phyloP scores from a whole-genome alignment of 495 filamentous ascomycete genomes.

The Xylaria longipes region DNA sequence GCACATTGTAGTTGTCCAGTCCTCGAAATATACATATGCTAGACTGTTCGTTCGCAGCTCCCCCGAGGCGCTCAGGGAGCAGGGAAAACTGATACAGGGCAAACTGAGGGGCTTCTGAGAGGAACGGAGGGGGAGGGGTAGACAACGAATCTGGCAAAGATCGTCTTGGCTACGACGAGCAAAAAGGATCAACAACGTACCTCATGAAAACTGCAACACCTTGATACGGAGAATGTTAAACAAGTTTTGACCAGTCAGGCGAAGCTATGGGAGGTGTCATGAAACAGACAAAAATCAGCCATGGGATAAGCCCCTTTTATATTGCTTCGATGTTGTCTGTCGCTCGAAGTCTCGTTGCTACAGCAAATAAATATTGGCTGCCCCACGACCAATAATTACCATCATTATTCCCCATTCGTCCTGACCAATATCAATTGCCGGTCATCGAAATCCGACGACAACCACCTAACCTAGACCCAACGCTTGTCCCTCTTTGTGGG shows the following conservation, averaged over 20 bases:
- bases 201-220: slow-evolving; percentile 14
- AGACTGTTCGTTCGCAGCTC: slow-evolving; percentile 1
- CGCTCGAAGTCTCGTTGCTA: not conserved
- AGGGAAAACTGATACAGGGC: not conserved
- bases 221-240: not conserved
- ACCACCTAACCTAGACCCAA: not conserved
- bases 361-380: slow-evolving; percentile 11
- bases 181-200: slow-evolving; percentile 23
- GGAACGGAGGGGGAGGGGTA: slow-evolving; percentile 4
- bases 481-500: not conserved
- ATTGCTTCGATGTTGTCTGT: not conserved
- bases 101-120: slow-evolving; percentile 3
- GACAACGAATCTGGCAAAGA: not conserved
- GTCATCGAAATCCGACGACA: not conserved
- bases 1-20: not conserved
- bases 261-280: not conserved
- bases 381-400: slow-evolving; percentile 9
- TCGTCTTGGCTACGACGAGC: not conserved
- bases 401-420: slow-evolving; percentile 6
- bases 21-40: not conserved
- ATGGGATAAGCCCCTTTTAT: slow-evolving; percentile 4
- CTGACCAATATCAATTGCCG: slow-evolving; percentile 18
- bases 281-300: not conserved
- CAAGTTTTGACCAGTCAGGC: not conserved
- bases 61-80: not conserved